These are phyloP conservation scores for Gentiana straminea DNA, from an alignment of 257 asterid genomes.

Conservation along the genomic window DNA sequence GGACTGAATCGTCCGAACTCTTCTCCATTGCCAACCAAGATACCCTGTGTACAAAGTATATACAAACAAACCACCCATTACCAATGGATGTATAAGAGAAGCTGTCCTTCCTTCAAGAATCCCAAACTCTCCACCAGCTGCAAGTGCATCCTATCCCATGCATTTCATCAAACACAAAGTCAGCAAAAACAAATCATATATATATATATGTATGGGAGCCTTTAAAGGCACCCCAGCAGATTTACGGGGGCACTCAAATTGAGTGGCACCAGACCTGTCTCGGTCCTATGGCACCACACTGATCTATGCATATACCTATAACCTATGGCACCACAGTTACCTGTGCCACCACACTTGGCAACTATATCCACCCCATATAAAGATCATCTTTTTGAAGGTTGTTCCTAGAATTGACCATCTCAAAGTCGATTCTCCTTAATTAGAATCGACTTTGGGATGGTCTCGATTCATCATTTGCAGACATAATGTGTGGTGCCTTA, in stretches of 20 bases:
- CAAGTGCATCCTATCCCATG: conserved; percentile 53
- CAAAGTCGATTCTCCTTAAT: not conserved
- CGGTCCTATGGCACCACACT: too few relatives aligned
- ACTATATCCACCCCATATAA: too few relatives aligned
- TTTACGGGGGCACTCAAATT: not conserved
- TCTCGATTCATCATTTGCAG: too few relatives aligned
- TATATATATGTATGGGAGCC: not conserved
- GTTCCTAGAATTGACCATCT: not conserved
- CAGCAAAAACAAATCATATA: not conserved
- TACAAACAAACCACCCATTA: conserved; percentile 58
- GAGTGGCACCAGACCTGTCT: too few relatives aligned
- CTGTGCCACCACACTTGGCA: too few relatives aligned
- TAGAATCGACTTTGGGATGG: too few relatives aligned
- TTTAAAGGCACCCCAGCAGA: not conserved
- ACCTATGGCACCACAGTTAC: too few relatives aligned
- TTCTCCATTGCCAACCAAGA: conserved; percentile 98
- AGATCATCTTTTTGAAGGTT: too few relatives aligned
- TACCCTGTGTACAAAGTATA: conserved; percentile 83
- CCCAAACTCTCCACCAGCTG: conserved; percentile 78
- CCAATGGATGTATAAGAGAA: conserved; percentile 74
- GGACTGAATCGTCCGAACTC: conserved; percentile 67
- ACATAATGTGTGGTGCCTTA: too few relatives aligned
- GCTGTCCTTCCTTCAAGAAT: conserved; percentile 75
- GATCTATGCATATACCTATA: too few relatives aligned
- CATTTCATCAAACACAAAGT: not conserved